phyloP scores from a whole-genome alignment of 2,329 filamentous ascomycete genomes.

The Fusarium luffae region DNA sequence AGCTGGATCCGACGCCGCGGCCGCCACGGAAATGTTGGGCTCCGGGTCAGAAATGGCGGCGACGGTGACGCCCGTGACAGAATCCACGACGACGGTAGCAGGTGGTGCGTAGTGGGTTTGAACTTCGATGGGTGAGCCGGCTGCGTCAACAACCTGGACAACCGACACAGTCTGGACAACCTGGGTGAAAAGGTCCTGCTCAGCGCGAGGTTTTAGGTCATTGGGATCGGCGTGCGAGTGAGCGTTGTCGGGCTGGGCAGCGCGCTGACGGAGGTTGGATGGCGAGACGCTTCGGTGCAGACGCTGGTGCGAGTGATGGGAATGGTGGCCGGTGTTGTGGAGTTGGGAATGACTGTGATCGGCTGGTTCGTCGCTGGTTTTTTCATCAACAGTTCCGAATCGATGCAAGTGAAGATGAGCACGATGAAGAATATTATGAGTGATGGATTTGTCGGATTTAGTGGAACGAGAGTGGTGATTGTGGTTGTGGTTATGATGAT shows the following conservation, averaged over 20 bases:
- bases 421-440: conserved; percentile 27
- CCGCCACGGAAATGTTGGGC: conserved; percentile 38
- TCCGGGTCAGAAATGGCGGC: conserved; percentile 48
- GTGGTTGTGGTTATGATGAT: conserved; percentile 17
- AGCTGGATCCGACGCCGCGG: conserved; percentile 38
- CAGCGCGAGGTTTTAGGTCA: conserved; percentile 32
- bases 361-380: conserved; percentile 26
- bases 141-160: conserved; percentile 62
- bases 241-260: conserved; percentile 39
- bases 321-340: conserved; percentile 42
- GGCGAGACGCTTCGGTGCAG: conserved; percentile 31
- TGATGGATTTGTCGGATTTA: conserved; percentile 9
- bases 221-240: conserved; percentile 32
- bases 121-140: conserved; percentile 58
- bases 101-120: conserved; percentile 56
- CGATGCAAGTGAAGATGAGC: conserved; percentile 36
- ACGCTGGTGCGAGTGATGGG: conserved; percentile 39
- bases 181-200: conserved; percentile 53
- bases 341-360: conserved; percentile 19
- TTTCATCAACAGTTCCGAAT: conserved; percentile 21
- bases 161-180: conserved; percentile 67
- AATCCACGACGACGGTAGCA: conserved; percentile 53
- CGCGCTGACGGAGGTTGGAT: conserved; percentile 27
- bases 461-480: conserved; percentile 34
- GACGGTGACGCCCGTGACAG: conserved; percentile 53